phyloP scores from a whole-genome alignment of 805 yeast species.

The Yamadazyma endophytica region DNA sequence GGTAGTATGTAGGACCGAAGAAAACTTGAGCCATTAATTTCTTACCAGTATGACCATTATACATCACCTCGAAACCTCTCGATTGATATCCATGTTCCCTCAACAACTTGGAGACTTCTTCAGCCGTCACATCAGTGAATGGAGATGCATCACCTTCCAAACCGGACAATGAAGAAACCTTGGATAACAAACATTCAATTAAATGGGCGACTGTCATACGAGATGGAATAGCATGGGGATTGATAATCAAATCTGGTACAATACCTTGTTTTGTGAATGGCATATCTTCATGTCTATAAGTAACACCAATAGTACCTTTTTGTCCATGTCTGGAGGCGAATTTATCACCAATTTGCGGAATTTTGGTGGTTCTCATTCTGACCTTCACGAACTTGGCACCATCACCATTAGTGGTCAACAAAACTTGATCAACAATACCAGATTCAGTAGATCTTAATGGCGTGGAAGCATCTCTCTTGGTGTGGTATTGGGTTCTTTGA shows the following conservation, averaged over 20 bases:
- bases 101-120: slow-evolving; percentile 86
- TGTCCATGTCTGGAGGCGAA: slow-evolving; percentile 99
- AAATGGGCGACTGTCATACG: slow-evolving; percentile 99
- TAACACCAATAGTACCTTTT: slow-evolving; percentile 99
- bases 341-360: slow-evolving; percentile 99
- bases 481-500: slow-evolving; percentile 96
- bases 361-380: slow-evolving; percentile 97
- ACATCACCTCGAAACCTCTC: slow-evolving; percentile 98
- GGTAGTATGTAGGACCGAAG: slow-evolving; percentile 99
- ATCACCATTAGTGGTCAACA: slow-evolving; percentile 95
- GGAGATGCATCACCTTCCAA: slow-evolving; percentile 99
- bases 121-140: slow-evolving; percentile 96
- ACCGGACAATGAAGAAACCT: slow-evolving; percentile 92
- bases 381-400: slow-evolving; percentile 97
- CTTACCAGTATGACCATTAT: slow-evolving; percentile 98
- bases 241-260: slow-evolving; percentile 95
- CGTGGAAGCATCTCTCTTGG: slow-evolving; percentile 97
- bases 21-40: slow-evolving; percentile 96
- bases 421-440: slow-evolving; percentile 97
- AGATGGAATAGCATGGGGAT: slow-evolving; percentile 99
- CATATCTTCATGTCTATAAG: slow-evolving; percentile 98
- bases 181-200: slow-evolving; percentile 94
- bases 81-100: slow-evolving; percentile 97
- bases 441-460: slow-evolving; percentile 95
- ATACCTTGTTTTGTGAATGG: slow-evolving; percentile 94